These are phyloP conservation scores for Euphorbia tirucalli DNA, from an alignment of 345 rosid species.

Conservation along the genomic window DNA sequence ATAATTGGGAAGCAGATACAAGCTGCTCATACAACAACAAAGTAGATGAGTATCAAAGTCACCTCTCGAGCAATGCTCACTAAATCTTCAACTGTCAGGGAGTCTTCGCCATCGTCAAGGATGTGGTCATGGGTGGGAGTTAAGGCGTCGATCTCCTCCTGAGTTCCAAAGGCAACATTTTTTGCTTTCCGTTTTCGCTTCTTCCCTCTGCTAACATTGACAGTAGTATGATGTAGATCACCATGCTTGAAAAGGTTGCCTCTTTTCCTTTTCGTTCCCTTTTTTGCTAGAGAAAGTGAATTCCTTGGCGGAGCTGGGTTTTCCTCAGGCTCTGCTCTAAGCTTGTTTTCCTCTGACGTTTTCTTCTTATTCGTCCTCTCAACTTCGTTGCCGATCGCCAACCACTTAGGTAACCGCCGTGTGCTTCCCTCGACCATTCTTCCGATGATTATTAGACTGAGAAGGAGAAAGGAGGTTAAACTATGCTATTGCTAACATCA, in stretches of 20 bases:
- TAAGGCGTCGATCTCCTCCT: constrained; percentile 1
- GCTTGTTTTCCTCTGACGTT: neutral
- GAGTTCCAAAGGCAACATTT: neutral
- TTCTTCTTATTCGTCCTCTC: constrained; percentile 2
- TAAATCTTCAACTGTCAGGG: constrained; percentile 49
- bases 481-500: too few species aligned
- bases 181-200: constrained; percentile 18
- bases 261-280: neutral
- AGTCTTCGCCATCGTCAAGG: constrained; percentile 11
- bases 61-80: constrained; percentile 57
- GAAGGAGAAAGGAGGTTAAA: too few species aligned
- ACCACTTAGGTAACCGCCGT: constrained; percentile 44
- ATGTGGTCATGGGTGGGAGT: neutral
- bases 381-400: constrained; percentile 27
- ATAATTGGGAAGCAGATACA: neutral
- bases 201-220: neutral
- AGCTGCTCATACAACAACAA: neutral
- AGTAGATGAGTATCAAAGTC: neutral
- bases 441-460: neutral
- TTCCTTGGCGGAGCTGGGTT: neutral
- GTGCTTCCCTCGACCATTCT: constrained; percentile 18
- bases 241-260: neutral
- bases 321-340: neutral
- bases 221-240: neutral
- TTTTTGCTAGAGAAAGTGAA: neutral